Conservation (phyloP, 768 basidiomycete genomes). For the Lepiota brunneoincarnata region DNA sequence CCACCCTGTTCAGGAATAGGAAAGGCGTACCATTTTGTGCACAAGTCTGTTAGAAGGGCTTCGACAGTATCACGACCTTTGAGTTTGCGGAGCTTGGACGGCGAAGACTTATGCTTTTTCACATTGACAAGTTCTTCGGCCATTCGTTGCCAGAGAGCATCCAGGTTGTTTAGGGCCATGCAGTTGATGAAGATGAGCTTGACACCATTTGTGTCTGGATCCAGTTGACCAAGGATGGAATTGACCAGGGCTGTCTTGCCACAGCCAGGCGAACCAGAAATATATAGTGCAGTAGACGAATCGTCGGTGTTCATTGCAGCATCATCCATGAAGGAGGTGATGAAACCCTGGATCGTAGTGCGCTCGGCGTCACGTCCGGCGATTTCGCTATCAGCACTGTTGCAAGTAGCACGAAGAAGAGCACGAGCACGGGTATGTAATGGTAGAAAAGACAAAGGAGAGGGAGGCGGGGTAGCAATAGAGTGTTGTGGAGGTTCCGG, state of each 20-base stretch:
- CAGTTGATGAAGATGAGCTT: constrained; percentile 69
- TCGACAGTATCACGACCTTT: constrained; percentile 51
- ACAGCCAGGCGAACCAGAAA: constrained; percentile 91
- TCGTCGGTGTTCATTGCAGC: constrained; percentile 21
- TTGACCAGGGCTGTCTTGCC: constrained; percentile 88
- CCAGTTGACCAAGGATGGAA: constrained; percentile 48
- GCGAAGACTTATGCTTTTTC: constrained; percentile 31
- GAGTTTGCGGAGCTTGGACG: constrained; percentile 30
- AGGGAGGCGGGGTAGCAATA: constrained; percentile 60
- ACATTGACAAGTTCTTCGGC: constrained; percentile 48
- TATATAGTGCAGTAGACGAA: constrained; percentile 60
- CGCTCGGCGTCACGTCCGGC: constrained; percentile 71
- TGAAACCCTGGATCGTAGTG: constrained; percentile 53
- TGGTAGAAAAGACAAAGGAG: constrained; percentile 51
- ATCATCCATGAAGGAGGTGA: constrained; percentile 48
- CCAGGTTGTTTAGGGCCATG: constrained; percentile 69
- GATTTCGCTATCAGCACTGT: constrained; percentile 46
- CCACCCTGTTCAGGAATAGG: neutral
- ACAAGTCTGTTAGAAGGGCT: constrained; percentile 36
- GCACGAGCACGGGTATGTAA: constrained; percentile 61
- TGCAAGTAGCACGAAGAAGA: constrained; percentile 69
- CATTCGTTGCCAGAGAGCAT: constrained; percentile 69
- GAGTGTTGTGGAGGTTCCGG: constrained; percentile 37
- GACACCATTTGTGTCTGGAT: constrained; percentile 33
- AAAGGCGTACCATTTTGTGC: constrained; percentile 51